Evolutionary conservation across 208 protist genomes (phyloP).

Genomic region (Histomonas meleagridis): DNA sequence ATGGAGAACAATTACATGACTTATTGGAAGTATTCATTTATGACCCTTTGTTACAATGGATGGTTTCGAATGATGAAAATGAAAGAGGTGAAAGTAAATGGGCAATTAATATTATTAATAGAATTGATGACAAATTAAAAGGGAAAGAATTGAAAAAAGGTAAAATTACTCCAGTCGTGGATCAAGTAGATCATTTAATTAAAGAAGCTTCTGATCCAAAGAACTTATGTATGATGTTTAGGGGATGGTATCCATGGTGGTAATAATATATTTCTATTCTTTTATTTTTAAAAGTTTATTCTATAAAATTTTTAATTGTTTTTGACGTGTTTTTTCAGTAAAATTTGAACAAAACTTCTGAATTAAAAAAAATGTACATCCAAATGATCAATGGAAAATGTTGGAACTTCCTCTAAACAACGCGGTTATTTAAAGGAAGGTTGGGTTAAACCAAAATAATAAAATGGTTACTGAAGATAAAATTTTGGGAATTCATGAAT

Average conservation of each 20-base stretch:
- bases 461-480: conserved; percentile 19
- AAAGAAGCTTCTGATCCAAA: neutral
- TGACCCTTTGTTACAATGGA: conserved; percentile 63
- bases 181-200: neutral
- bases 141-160: neutral
- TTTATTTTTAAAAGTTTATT: no score
- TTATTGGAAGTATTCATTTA: conserved; percentile 28
- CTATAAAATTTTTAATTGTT: no score
- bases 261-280: neutral
- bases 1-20: neutral
- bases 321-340: no score
- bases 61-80: neutral
- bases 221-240: neutral
- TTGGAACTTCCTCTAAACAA: neutral
- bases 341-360: no score
- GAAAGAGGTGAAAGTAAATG: neutral
- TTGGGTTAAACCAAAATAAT: neutral
- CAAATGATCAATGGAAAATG: neutral
- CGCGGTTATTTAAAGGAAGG: neutral
- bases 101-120: neutral
- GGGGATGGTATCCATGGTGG: conserved; percentile 36
- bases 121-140: neutral
- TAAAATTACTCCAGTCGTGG: neutral
- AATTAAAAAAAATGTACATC: no score
- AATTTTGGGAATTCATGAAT: conserved; percentile 20